Conservation (phyloP, 306 rosid species). For the cucumber (Cucumis sativus) region Cucumber_9930_V3 NC_026655.2:26114501-26115000, state of each 20-base stretch:
- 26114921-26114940: neutral
- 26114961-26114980: neutral
- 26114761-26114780: slow-evolving; percentile 40
- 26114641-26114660: slow-evolving; percentile 5
- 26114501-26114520: slow-evolving; percentile 32
- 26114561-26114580: slow-evolving; percentile 15
- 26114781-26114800: slow-evolving; percentile 64
- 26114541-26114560: slow-evolving; percentile 12
- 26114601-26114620: slow-evolving; percentile 33
- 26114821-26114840: slow-evolving; percentile 32
- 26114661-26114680: slow-evolving; percentile 9
- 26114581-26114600: slow-evolving; percentile 25
- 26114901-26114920: neutral
- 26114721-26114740: slow-evolving; percentile 24
- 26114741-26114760: slow-evolving; percentile 22
- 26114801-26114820: slow-evolving; percentile 45
- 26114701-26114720: slow-evolving; percentile 59
- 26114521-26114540: slow-evolving; percentile 13
- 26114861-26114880: slow-evolving; percentile 39
- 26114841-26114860: slow-evolving; percentile 37
- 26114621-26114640: slow-evolving; percentile 12
- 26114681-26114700: slow-evolving; percentile 26
- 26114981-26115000: neutral
- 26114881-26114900: slow-evolving; percentile 36
- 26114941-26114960: neutral